Base-by-base conservation (phyloP, 768 basidiomycete species). In the Termitomyces sp. region DNA sequence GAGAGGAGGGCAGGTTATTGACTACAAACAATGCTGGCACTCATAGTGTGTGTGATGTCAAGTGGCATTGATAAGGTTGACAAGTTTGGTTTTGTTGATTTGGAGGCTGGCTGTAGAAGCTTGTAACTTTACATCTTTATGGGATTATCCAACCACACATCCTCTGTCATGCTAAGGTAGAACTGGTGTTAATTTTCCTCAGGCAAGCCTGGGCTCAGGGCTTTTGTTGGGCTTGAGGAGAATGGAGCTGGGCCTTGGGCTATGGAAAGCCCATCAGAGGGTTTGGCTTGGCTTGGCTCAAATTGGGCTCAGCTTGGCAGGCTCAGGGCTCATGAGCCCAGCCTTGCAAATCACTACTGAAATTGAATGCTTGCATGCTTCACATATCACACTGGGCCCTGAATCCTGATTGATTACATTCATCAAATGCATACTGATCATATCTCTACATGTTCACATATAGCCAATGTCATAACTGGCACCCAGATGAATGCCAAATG, bases 31-130 rank as follows among this genome's bases (percentile, higher is more conserved):
- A 35, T 35, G 35, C 14, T 37, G 14, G 35, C 4, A 37, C 35
- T 37, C 35, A 37, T 42, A 1, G 10, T 9, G n/a, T 1, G 7
- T 12, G 19, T 37, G 35, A 37, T 5, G 35, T 37, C 35, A 37
- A 37, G 35, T 37, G 12, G 16, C 35, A 4, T 40, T 42, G n/a
- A 62, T 34, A 47, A 57, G 16, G 61, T 66, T 17, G 81, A 89
- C 64, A 71, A 69, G 47, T 70, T 90, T 57, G 81, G 81, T 5
- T 82, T 84, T 66, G 81, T 82, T 21, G 49, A 89, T 19, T 72
- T 46, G 23, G 7, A 16, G 25, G 29, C 29, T 46, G 25, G 10
- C 29, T 29, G 7, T 3, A 29, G 7, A 29, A 29, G 29, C 4
- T 3, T 29, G 7, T 4, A 29, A 29, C 7, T 29, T 29, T 29